A percentile compares a stretch with the other conserved stretches of the same genome.
These are phyloP conservation scores for Xylariales sp. DNA, from an alignment of 2,329 filamentous ascomycete genomes.

Conservation along the genomic window DNA sequence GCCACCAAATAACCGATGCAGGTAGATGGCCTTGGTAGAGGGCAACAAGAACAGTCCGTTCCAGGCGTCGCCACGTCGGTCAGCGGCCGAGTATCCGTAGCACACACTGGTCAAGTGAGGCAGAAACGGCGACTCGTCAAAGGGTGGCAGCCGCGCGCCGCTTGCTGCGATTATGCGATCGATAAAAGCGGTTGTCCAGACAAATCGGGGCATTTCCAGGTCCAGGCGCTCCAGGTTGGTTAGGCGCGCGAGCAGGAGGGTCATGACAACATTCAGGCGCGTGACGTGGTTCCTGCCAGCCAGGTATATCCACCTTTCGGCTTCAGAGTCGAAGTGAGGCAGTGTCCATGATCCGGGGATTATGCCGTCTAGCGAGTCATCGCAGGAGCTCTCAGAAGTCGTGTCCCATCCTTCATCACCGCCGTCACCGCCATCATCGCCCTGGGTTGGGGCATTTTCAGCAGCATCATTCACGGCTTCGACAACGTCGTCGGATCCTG, in stretches of 20 bases:
- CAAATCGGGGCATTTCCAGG: slow-evolving; percentile 2
- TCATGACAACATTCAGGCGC: slow-evolving; percentile 4
- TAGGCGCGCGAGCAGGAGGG: slow-evolving; percentile 5
- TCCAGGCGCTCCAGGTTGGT: slow-evolving; percentile 6
- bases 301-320: slow-evolving; percentile 1
- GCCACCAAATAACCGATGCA: slow-evolving; percentile 4
- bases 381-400: slow-evolving; percentile 5
- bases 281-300: slow-evolving; percentile 1
- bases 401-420: slow-evolving; percentile 8
- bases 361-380: slow-evolving; percentile 1
- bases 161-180: slow-evolving; percentile 3
- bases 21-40: slow-evolving; percentile 1
- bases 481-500: too few species aligned
- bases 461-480: too few species aligned
- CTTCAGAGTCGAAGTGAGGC: slow-evolving; percentile 2
- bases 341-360: too few species aligned
- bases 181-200: slow-evolving; percentile 2
- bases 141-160: background rate
- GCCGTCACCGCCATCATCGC: background rate
- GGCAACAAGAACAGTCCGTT: slow-evolving; percentile 4
- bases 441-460: too few species aligned
- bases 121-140: background rate
- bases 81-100: slow-evolving; percentile 5
- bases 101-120: slow-evolving; percentile 4
- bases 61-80: slow-evolving; percentile 1